phyloP scores from a whole-genome alignment of 2,329 filamentous ascomycete genomes.

The Phyllosticta citriasiana region DNA sequence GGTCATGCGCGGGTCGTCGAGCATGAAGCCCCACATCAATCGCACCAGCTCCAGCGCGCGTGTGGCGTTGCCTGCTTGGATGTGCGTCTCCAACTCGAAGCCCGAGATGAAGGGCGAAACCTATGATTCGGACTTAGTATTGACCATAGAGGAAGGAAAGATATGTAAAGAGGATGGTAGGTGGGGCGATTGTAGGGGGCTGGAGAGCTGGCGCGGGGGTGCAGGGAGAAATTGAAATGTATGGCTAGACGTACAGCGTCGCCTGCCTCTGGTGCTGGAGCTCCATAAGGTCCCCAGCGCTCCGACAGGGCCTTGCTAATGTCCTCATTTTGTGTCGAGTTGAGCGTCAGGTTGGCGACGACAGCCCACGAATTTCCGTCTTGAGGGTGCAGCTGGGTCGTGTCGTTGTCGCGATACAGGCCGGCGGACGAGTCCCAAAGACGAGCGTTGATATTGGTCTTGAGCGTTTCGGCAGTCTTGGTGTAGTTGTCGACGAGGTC shows the following conservation, averaged over 20 bases:
- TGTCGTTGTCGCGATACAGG: slow-evolving; percentile 31
- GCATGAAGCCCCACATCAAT: slow-evolving; percentile 51
- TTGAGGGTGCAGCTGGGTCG: slow-evolving; percentile 40
- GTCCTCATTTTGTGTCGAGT: slow-evolving; percentile 35
- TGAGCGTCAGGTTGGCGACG: slow-evolving; percentile 28
- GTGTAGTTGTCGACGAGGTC: slow-evolving; percentile 25
- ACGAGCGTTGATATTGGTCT: slow-evolving; percentile 18
- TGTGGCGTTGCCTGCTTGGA: slow-evolving; percentile 37
- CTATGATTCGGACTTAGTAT: slow-evolving; percentile 10
- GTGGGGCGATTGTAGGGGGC: no score
- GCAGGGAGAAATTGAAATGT: slow-evolving; percentile 11
- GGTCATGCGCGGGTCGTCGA: slow-evolving; percentile 47
- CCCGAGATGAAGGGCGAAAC: slow-evolving; percentile 40
- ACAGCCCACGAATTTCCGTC: slow-evolving; percentile 34
- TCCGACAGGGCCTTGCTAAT: slow-evolving; percentile 38
- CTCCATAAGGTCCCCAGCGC: slow-evolving; percentile 49
- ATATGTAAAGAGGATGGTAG: no score
- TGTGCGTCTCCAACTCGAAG: slow-evolving; percentile 50
- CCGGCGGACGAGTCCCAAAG: slow-evolving; percentile 20
- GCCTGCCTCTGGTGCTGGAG: slow-evolving; percentile 45
- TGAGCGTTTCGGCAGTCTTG: slow-evolving; percentile 14
- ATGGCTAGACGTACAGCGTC: slow-evolving; percentile 43
- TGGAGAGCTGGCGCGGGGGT: no score
- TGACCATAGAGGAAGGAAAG: slow-evolving; percentile 2
- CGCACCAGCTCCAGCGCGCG: slow-evolving; percentile 49